Evolutionary conservation across 2,329 filamentous ascomycete genomes (phyloP).

Genomic region (Aureobasidium lini): DNA sequence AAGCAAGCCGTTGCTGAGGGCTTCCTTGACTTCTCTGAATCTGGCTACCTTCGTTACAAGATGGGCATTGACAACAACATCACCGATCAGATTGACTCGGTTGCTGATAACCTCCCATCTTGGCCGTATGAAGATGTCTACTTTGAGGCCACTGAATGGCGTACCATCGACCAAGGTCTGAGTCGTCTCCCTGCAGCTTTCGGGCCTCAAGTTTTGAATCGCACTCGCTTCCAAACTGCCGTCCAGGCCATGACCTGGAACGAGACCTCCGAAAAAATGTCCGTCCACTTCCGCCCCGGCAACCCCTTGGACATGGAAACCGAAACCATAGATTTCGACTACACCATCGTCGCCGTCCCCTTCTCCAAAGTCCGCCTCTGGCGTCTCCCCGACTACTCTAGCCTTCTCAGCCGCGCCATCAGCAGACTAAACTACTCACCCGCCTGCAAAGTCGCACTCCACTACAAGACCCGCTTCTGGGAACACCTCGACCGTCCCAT

Average conservation of each 20-base stretch:
- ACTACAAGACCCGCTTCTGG: slow-evolving; percentile 60
- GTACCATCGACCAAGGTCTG: slow-evolving; percentile 57
- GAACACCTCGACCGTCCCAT: slow-evolving; percentile 50
- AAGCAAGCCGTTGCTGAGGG: slow-evolving; percentile 47
- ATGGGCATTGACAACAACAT: slow-evolving; percentile 48
- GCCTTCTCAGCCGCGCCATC: slow-evolving; percentile 44
- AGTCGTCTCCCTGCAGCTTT: slow-evolving; percentile 56
- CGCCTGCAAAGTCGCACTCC: slow-evolving; percentile 54
- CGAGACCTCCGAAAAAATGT: slow-evolving; percentile 44
- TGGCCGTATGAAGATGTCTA: slow-evolving; percentile 52
- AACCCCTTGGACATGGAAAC: slow-evolving; percentile 36
- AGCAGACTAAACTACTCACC: slow-evolving; percentile 42
- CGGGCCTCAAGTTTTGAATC: slow-evolving; percentile 51
- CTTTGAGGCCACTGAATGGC: slow-evolving; percentile 52
- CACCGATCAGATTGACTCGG: slow-evolving; percentile 45
- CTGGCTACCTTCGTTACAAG: slow-evolving; percentile 53
- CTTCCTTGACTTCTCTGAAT: slow-evolving; percentile 59
- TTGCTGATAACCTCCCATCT: slow-evolving; percentile 42
- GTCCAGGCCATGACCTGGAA: slow-evolving; percentile 52
- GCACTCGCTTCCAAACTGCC: slow-evolving; percentile 49
- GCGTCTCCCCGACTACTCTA: slow-evolving; percentile 49
- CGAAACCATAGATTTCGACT: slow-evolving; percentile 52
- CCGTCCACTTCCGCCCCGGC: slow-evolving; percentile 49
- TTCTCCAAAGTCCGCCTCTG: slow-evolving; percentile 58
- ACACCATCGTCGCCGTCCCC: slow-evolving; percentile 57